These are phyloP conservation scores for Hydnum rufescens DNA, from an alignment of 768 basidiomycete species.

Conservation along the genomic window DNA sequence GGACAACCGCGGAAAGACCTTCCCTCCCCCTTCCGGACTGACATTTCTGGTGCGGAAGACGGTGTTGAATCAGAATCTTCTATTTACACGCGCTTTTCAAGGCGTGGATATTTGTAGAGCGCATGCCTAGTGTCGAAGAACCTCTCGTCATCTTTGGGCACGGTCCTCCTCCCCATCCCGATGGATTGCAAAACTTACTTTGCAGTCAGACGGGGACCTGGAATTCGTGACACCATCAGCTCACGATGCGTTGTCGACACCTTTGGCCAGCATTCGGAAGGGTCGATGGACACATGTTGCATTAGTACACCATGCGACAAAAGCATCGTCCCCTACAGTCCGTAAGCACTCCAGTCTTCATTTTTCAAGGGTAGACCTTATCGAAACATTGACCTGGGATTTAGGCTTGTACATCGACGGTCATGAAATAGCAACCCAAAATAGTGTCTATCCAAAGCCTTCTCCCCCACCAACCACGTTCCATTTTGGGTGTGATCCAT, in stretches of 20 bases:
- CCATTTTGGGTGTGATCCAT: conserved; percentile 32
- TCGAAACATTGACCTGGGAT: not conserved
- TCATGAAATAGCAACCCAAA: conserved; percentile 37
- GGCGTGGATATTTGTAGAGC: conserved; percentile 33
- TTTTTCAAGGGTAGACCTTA: not conserved
- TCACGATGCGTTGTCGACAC: conserved; percentile 24
- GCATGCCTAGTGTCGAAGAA: conserved; percentile 14
- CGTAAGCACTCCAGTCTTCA: not conserved
- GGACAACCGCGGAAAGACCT: conserved; percentile 29
- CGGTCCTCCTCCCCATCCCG: conserved; percentile 10
- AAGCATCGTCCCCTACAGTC: conserved; percentile 14
- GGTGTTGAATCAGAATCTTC: not conserved
- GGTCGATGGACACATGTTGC: conserved; percentile 55
- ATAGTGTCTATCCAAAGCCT: conserved; percentile 41
- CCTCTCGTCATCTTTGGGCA: conserved; percentile 2
- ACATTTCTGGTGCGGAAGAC: conserved; percentile 37
- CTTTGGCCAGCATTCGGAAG: conserved; percentile 28
- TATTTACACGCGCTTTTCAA: conserved; percentile 10
- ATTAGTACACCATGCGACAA: conserved; percentile 28
- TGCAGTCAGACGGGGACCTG: conserved; percentile 39
- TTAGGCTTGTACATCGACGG: conserved; percentile 51
- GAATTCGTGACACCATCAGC: conserved; percentile 26
- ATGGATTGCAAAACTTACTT: conserved; percentile 24
- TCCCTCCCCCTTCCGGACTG: conserved; percentile 39
- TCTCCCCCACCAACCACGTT: conserved; percentile 24